phyloP scores from a whole-genome alignment of 192 early-diverging fungal genomes.

The Mycoemilia scoparia region DNA sequence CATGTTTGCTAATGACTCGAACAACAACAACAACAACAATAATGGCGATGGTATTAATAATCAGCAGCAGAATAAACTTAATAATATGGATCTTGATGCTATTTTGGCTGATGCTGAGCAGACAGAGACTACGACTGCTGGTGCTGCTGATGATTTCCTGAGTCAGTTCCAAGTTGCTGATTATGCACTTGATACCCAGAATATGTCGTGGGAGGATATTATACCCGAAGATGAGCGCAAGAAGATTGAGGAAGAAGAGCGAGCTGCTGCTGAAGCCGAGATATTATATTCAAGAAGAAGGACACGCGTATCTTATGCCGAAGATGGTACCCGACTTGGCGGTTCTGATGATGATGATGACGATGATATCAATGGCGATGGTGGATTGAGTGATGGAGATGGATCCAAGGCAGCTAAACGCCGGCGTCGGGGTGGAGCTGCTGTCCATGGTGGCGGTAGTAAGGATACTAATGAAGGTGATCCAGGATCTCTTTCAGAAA shows the following conservation, averaged over 20 bases:
- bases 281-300: conserved; percentile 35
- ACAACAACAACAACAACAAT: conserved; percentile 64
- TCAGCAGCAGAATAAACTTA: conserved; percentile 55
- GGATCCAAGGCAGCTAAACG: conserved; percentile 11
- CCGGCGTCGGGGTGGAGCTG: conserved; percentile 8
- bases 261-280: conserved; percentile 38
- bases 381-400: conserved; percentile 15
- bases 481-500: conserved; percentile 40
- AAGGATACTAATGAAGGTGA: conserved; percentile 16
- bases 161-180: conserved; percentile 88
- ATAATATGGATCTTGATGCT: conserved; percentile 92
- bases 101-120: conserved; percentile 91
- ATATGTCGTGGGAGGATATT: conserved; percentile 84
- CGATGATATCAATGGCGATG: conserved; percentile 10
- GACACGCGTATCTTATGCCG: conserved; percentile 42
- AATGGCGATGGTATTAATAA: conserved; percentile 48
- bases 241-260: conserved; percentile 44
- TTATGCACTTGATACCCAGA: conserved; percentile 47
- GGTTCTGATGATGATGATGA: not conserved
- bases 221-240: conserved; percentile 76
- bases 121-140: conserved; percentile 53
- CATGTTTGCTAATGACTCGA: conserved; percentile 64
- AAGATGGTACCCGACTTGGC: conserved; percentile 29
- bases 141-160: conserved; percentile 77
- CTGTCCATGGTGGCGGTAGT: conserved; percentile 4